Evolutionary conservation across 192 early-diverging fungal genomes (phyloP).

Genomic region (Physocladia obscura): DNA sequence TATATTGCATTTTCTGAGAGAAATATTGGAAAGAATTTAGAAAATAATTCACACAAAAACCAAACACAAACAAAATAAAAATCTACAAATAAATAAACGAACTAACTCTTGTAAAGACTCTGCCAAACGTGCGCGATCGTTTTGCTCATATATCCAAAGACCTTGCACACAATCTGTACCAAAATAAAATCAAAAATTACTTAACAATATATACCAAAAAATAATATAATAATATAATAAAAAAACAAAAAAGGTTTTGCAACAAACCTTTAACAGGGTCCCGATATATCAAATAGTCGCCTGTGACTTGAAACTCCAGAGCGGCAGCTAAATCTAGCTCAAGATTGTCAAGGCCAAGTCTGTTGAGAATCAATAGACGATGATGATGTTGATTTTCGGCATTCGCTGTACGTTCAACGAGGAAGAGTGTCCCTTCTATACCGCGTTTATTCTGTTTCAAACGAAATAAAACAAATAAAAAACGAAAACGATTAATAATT

Average conservation of each 20-base stretch:
- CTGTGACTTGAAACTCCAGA: conserved; percentile 76
- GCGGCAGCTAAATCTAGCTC: conserved; percentile 63
- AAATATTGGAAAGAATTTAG: too few species aligned
- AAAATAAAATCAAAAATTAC: conserved; percentile 1
- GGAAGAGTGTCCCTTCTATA: conserved; percentile 89
- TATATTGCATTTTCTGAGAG: conserved; percentile 3
- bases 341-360: conserved; percentile 80
- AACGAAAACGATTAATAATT: too few species aligned
- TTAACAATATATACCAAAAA: not conserved
- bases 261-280: conserved; percentile 63
- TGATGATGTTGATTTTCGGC: conserved; percentile 38
- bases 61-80: not conserved
- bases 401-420: conserved; percentile 67
- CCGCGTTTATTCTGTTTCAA: conserved; percentile 78
- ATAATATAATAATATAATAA: not conserved
- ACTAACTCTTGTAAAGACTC: conserved; percentile 31
- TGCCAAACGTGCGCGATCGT: conserved; percentile 64
- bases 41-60: too few species aligned
- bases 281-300: conserved; percentile 86
- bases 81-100: not conserved
- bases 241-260: too few species aligned
- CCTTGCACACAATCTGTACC: conserved; percentile 61
- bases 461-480: too few species aligned
- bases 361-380: conserved; percentile 81
- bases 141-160: conserved; percentile 76